These are phyloP conservation scores for Pterocarpus santalinus DNA, from an alignment of 306 rosid genomes.

Conservation along the genomic window DNA sequence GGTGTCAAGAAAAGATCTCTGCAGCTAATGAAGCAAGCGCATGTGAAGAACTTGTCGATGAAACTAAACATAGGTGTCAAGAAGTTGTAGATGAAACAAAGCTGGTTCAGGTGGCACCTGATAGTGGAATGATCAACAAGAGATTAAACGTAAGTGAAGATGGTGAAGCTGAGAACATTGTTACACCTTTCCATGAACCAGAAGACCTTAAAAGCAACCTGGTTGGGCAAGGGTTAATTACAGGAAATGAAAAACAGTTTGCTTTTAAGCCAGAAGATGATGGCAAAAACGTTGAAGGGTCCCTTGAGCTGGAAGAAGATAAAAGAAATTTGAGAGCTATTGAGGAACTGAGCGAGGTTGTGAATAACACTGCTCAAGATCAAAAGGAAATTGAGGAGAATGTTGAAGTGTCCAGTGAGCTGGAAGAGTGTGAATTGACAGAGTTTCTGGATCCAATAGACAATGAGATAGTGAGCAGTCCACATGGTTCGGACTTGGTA, in stretches of 20 bases:
- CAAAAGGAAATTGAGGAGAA: constrained; percentile 51
- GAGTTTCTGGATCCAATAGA: constrained; percentile 51
- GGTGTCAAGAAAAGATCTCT: constrained; percentile 38
- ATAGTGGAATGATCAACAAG: constrained; percentile 47
- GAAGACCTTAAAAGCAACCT: constrained; percentile 54
- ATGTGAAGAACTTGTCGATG: constrained; percentile 45
- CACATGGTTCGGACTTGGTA: constrained; percentile 42
- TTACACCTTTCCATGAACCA: constrained; percentile 40
- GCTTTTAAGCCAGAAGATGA: constrained; percentile 48
- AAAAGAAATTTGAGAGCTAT: constrained; percentile 36
- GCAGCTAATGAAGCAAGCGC: constrained; percentile 41
- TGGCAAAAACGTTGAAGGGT: constrained; percentile 43
- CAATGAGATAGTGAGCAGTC: constrained; percentile 40
- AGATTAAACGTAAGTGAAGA: constrained; percentile 34
- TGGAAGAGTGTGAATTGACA: constrained; percentile 51
- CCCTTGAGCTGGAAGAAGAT: constrained; percentile 44
- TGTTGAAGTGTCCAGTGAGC: constrained; percentile 43
- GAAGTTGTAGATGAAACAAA: constrained; percentile 48
- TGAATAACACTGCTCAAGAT: constrained; percentile 41
- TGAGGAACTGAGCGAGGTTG: constrained; percentile 42
- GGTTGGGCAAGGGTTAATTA: constrained; percentile 42
- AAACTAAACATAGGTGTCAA: constrained; percentile 43
- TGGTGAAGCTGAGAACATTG: constrained; percentile 51
- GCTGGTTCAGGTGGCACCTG: constrained; percentile 53
- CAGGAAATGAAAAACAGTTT: constrained; percentile 41